Conservation (phyloP, 2,329 filamentous ascomycete species). For the Remersonia thermophila region DNA sequence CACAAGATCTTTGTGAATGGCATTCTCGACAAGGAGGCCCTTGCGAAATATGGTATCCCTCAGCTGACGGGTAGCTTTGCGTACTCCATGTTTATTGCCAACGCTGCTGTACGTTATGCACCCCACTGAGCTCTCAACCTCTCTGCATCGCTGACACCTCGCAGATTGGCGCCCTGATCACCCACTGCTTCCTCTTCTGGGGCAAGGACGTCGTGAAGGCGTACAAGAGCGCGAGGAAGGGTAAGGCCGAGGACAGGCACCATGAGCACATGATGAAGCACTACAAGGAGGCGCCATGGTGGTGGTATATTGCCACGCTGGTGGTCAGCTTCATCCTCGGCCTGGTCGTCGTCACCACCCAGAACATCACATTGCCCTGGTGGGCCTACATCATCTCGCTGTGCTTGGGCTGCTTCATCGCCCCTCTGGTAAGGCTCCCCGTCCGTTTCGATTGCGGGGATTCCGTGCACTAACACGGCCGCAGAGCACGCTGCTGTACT, state of each 20-base stretch:
- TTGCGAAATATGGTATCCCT: slow-evolving; percentile 34
- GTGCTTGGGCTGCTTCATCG: slow-evolving; percentile 33
- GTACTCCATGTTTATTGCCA: slow-evolving; percentile 43
- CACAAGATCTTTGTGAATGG: slow-evolving; percentile 28
- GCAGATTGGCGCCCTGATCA: slow-evolving; percentile 42
- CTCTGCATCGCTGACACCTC: not conserved
- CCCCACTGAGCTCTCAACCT: too few relatives aligned
- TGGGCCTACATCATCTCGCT: slow-evolving; percentile 37
- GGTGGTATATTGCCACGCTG: slow-evolving; percentile 34
- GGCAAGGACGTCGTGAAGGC: slow-evolving; percentile 37
- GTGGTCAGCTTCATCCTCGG: slow-evolving; percentile 33
- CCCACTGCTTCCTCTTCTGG: slow-evolving; percentile 43
- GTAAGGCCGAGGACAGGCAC: slow-evolving; percentile 36
- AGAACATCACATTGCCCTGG: slow-evolving; percentile 32
- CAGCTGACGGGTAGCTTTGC: slow-evolving; percentile 37
- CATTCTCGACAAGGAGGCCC: slow-evolving; percentile 28
- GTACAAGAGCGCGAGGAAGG: slow-evolving; percentile 32
- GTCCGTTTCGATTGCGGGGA: not conserved
- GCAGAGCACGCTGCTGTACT: slow-evolving; percentile 39
- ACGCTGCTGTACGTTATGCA: slow-evolving; percentile 35
- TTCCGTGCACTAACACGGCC: not conserved
- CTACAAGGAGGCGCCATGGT: slow-evolving; percentile 38
- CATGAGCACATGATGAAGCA: slow-evolving; percentile 39
- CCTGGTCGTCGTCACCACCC: slow-evolving; percentile 32
- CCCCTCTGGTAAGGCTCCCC: slow-evolving; percentile 31